Evolutionary conservation across 305 asterid genomes (phyloP), one percentile per base, ranked within the genome.

Genomic region (Ajuga reptans): DNA sequence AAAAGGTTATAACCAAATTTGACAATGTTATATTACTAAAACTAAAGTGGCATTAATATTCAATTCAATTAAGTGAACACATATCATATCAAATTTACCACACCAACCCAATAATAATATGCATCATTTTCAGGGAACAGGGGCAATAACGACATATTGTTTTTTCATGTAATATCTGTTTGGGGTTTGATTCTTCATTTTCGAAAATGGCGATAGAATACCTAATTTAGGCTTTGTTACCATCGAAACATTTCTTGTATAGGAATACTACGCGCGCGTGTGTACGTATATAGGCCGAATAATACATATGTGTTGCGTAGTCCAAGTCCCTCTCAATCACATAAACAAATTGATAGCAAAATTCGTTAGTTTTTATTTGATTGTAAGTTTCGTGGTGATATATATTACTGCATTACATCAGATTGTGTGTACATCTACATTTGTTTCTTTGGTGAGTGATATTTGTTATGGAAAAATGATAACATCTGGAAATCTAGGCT

Each of bases 311-410:
- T 31, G 31, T 1, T 39, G 75, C 53, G 53, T 42, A 42, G 56
- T 58, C 29, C 17, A 67, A 74, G 73, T 54, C 78, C 37, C 71
- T 75, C 56, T 54, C 71, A 45, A 42, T 33, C 74, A 54, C 60
- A 42, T 76, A 41, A 57, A 14, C 29, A 43, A 17, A 73, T 21
- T 37, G 18, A 61, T 49, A 49, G 29, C n/a, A 24, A 12, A 53
- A 65, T 57, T 58, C 62, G 62, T 56, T 57, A 17, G 53, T 55
- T 29, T 27, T 31, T 10, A 29, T 29, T 55, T 55, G 42, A n/a
- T 55, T 17, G 11, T 33, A 57, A 12, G 47, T 33, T 36, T 41
- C 31, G 45, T 2, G 33, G 59, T 8, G 8, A 63, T 45, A 53
- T 66, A 33, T 14, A 50, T 41, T 3, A 59, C 65, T 69, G 75